These are phyloP conservation scores for Debaryomyces subglobosus DNA, from an alignment of 1,139 yeast species.

Conservation along the genomic window DNA sequence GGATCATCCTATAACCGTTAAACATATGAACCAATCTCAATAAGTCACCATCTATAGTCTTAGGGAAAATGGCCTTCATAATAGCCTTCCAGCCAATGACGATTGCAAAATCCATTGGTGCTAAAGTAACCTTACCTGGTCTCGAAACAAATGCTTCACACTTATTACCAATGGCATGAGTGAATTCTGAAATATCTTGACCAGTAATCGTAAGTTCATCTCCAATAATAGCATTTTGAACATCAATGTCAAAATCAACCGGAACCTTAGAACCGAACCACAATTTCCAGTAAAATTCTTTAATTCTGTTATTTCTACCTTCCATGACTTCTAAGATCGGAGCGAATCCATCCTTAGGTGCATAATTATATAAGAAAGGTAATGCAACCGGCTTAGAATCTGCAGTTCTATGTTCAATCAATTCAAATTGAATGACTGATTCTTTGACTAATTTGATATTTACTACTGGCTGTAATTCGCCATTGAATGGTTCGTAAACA, in stretches of 20 bases:
- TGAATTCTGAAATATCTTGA: slow-evolving; percentile 84
- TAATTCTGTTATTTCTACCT: slow-evolving; percentile 89
- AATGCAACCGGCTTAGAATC: slow-evolving; percentile 74
- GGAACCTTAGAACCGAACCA: slow-evolving; percentile 81
- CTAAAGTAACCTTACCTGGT: slow-evolving; percentile 80
- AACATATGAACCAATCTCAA: slow-evolving; percentile 92
- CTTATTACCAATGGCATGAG: slow-evolving; percentile 96
- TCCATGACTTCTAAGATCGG: slow-evolving; percentile 91
- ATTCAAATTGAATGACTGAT: slow-evolving; percentile 61
- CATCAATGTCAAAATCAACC: slow-evolving; percentile 66
- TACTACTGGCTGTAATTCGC: slow-evolving; percentile 71
- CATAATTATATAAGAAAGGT: slow-evolving; percentile 76
- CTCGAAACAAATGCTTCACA: slow-evolving; percentile 94
- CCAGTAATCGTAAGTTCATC: slow-evolving; percentile 71
- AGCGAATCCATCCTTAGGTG: slow-evolving; percentile 88
- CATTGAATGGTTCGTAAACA: slow-evolving; percentile 72
- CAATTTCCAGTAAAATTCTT: slow-evolving; percentile 94
- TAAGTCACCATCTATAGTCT: slow-evolving; percentile 93
- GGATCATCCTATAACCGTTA: slow-evolving; percentile 90
- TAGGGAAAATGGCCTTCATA: slow-evolving; percentile 96
- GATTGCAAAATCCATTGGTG: slow-evolving; percentile 99
- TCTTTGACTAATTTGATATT: slow-evolving; percentile 54
- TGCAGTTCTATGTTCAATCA: slow-evolving; percentile 89
- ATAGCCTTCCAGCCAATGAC: slow-evolving; percentile 99
- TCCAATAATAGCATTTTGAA: slow-evolving; percentile 71